Evolutionary conservation across 345 rosid genomes (phyloP), one percentile per base, ranked within the genome.

Genomic region (Pistacia atlantica): DNA sequence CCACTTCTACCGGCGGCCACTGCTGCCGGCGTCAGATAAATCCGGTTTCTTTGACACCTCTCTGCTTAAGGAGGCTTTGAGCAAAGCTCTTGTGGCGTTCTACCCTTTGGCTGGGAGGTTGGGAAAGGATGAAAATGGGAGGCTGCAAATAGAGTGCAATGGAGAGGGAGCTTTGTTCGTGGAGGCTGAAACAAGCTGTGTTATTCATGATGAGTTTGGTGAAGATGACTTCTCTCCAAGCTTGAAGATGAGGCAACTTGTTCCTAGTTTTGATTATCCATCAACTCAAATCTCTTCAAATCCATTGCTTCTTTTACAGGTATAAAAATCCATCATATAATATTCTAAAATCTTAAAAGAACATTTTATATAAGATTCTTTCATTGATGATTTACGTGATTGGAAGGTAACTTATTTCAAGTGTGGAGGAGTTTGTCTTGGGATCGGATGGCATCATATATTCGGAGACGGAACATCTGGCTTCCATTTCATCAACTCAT

Each of bases 31-130:
- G 33, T 2, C 33, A 1, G 3, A 31, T 31, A 31, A 31, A 31
- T 31, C 33, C 2, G 33, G 3, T 31, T 31, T 31, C 33, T 31
- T 31, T 31, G 33, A 31, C 33, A 31, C 33, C 33, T 31, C 33
- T 31, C 33, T 31, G 10, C 83, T 88, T 8, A 83, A 79, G 33
- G 84, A 84, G 35, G 75, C 86, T 68, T 67, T 86, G 4, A 75
- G 83, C 69, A 67, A 77, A 58, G 83, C 80, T 65, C 83, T 88
- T 45, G 88, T 84, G 57, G 81, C 79, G 51, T 88, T 72, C 65
- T 83, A 83, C 46, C 87, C 86, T 4, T 77, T 56, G 2, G 91
- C 88, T 14, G 89, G 91, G 35, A 81, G 91, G 18, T 77, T 86
- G 17, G 78, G 57, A 67, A 57, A 59, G 6, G 83, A 84, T 76